Evolutionary conservation across 2,329 filamentous ascomycete genomes (phyloP), one percentile per base, ranked within the genome.

Genomic region (Karstenula rhodostoma): DNA sequence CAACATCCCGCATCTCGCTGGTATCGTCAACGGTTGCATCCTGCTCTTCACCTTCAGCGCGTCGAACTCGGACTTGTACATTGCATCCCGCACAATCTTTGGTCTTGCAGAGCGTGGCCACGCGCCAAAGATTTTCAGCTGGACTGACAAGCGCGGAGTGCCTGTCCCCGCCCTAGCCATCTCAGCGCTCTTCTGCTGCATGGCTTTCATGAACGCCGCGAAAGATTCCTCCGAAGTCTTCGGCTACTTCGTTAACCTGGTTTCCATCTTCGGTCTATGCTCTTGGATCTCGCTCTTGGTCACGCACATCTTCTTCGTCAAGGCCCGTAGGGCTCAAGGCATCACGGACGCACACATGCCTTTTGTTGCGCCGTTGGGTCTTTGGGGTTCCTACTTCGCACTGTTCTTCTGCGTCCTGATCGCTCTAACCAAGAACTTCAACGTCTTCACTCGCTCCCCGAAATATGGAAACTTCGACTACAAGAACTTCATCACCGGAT

Each of bases 41-140:
- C 80, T 91, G 62, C 74, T 92, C 64, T 93, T 93, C 73, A 90
- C 92, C 68, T 91, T 93, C 78, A 90, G 87, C 13, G 90, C 90
- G 15, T 86, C 89, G 64, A 93, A 93, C 82, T 91, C 89, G 1
- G 90, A 93, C 79, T 80, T 93, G 25, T 93, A 93, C 83, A 92
- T 83, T 68, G 90, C 89, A 22, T 90, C 87, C 63, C 87, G 90
- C 57, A 92, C 88, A 7, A 83, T 93, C 57, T 90, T 91, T 76
- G 90, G 89, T 60, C 85, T 94, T 7, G 88, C 91, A 1, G 84
- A 87, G 8, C 89, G 92, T 70, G 87, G 88, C 42, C 87, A 91
- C 43, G 91, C 91, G 0, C 91, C 91, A 0, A 81, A 81, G 61
- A 87, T 94, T 76, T 87, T 95, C 75, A 87, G 87, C 58, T 86